These are phyloP conservation scores for Abelmoschus esculentus DNA, from an alignment of 345 rosid genomes.

Conservation along the genomic window DNA sequence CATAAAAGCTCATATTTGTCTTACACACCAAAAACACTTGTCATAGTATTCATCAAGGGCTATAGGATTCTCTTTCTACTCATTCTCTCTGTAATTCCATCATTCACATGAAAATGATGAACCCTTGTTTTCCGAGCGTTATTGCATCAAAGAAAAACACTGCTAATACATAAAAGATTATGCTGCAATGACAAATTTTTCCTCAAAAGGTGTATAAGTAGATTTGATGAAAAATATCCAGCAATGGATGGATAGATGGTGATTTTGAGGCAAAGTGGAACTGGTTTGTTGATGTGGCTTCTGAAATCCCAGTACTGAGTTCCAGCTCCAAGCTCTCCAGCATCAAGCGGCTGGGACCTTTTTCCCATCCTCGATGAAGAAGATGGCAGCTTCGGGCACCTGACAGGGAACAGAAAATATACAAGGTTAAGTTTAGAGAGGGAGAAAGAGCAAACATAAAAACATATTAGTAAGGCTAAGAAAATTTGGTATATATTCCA, in stretches of 20 bases:
- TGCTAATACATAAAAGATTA: not conserved
- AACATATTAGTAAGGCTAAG: not conserved
- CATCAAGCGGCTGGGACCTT: constrained; percentile 7
- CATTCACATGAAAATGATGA: not conserved
- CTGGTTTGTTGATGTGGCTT: not conserved
- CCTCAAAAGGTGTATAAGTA: too few species aligned
- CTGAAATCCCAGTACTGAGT: not conserved
- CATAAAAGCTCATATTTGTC: not conserved
- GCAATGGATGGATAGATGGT: not conserved
- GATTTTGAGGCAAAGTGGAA: not conserved
- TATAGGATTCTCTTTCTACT: not conserved
- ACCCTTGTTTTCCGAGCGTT: not conserved
- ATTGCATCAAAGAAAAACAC: not conserved
- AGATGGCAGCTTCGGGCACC: constrained; percentile 21
- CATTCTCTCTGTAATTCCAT: not conserved
- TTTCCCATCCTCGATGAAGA: constrained; percentile 8
- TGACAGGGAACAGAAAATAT: constrained; percentile 17
- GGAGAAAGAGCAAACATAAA: not conserved
- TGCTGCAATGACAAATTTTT: too few species aligned
- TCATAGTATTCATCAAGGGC: not conserved
- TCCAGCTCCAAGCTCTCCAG: not conserved
- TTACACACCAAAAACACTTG: not conserved
- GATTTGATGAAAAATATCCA: not conserved
- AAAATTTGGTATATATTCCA: not conserved
- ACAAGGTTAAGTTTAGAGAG: not conserved